These are phyloP conservation scores for Eucalyptus tenuipes DNA, from an alignment of 345 rosid genomes.

Conservation along the genomic window DNA sequence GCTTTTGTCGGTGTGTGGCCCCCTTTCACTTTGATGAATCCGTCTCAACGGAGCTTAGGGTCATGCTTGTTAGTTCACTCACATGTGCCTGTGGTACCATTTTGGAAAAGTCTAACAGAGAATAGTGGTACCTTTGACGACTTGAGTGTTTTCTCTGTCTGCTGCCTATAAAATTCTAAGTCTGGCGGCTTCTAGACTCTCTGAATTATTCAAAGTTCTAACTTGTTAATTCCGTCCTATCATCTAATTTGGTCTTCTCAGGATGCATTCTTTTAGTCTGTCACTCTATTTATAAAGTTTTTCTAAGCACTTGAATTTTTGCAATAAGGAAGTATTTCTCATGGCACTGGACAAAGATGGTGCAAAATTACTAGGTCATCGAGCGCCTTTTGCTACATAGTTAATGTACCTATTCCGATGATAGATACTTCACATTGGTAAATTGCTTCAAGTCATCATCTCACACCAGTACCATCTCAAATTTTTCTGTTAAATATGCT, in stretches of 20 bases:
- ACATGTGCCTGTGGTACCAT: background rate
- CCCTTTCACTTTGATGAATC: background rate
- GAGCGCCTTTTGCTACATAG: background rate
- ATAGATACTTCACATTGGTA: background rate
- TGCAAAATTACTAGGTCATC: background rate
- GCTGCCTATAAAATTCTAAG: background rate
- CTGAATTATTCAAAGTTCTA: background rate
- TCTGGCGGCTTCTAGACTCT: background rate
- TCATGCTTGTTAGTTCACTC: background rate
- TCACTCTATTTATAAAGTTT: background rate
- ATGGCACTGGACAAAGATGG: background rate
- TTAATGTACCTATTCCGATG: background rate
- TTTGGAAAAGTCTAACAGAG: background rate
- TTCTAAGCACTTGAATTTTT: background rate
- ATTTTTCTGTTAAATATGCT: background rate
- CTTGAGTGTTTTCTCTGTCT: background rate
- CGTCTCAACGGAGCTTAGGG: background rate
- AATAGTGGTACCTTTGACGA: background rate
- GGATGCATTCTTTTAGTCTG: accelerated
- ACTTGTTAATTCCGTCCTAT: background rate
- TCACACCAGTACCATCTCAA: background rate
- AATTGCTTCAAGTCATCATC: background rate
- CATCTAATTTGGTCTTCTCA: background rate
- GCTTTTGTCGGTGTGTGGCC: slow-evolving; percentile 62
- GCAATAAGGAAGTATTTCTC: background rate